Evolutionary conservation across 805 yeast genomes (phyloP), one percentile per base, ranked within the genome.

Genomic region (Hyphopichia homilentoma): DNA sequence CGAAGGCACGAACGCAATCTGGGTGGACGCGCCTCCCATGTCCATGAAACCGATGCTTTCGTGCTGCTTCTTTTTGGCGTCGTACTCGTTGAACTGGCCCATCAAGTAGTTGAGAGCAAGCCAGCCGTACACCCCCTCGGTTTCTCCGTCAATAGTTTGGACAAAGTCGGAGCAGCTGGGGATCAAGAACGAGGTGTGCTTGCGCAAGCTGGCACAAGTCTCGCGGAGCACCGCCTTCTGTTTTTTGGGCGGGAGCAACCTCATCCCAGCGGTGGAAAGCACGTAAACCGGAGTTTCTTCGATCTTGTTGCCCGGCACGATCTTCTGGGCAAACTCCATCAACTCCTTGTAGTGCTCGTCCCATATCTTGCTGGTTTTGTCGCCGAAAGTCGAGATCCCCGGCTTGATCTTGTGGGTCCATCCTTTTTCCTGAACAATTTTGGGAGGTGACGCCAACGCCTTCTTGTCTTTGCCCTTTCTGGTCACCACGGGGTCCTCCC

Each of bases 11-110:
- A 89, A 93, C 6, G 97, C 95, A 15, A 93, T 76, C 52, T 93
- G 98, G 0, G 96, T 87, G 2, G 96, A 87, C 0, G 98, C 98
- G 9, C 98, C 98, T 11, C 98, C 98, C 98, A 93, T 93, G 57
- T 93, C 98, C 90, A 93, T 83, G 47, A 93, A 90, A 4, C 98
- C 98, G 43, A 74, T 81, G 0, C 95, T 79, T n/a, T 59, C 58
- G 45, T 74, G 83, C 3, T 29, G 44, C 2, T 57, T 51, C 7
- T 52, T 54, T 2, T 41, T 34, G 5, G 60, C 44, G 22, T 68
- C 68, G 44, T 70, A 74, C 33, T 70, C 54, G 39, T 80, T 68
- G 30, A 84, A 64, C 38, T 75, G 75, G 1, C 84, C 82, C 58
- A 82, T 73, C 35, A 93, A 59, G 58, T 90, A 93, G 54, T 93